Percentiles rank a stretch among this genome's conserved stretches.
Evolutionary conservation across 2,329 filamentous ascomycete species (phyloP).

Genomic region (Hypoxylon sp.): DNA sequence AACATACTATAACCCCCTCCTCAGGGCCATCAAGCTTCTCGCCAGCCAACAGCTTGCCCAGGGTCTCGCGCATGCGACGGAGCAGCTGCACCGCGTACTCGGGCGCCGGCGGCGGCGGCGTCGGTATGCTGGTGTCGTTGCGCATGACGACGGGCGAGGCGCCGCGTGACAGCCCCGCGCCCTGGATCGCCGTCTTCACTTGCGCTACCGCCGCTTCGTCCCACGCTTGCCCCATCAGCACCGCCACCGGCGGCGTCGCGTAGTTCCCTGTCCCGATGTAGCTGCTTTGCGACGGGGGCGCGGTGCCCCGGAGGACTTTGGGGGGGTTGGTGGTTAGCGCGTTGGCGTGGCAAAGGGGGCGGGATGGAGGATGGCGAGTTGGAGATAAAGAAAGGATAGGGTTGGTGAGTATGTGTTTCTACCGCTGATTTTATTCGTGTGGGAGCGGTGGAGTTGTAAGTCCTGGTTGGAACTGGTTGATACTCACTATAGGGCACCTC

Average conservation of each 20-base stretch:
- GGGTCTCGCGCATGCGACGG: constrained; percentile 23
- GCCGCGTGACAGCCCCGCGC: not conserved
- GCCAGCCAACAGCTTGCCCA: constrained; percentile 17
- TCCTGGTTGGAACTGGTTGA: not conserved
- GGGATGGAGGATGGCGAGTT: not conserved
- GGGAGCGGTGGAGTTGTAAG: not conserved
- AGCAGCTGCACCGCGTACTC: constrained; percentile 39
- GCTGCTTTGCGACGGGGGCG: constrained; percentile 37
- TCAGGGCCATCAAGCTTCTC: constrained; percentile 26
- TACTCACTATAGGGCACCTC: constrained; percentile 35
- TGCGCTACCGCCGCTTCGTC: constrained; percentile 22
- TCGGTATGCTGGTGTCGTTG: constrained; percentile 30
- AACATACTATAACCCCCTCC: constrained; percentile 35
- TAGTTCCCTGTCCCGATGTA: constrained; percentile 27
- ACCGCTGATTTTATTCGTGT: not conserved
- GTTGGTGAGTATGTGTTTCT: not conserved
- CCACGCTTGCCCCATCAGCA: constrained; percentile 40
- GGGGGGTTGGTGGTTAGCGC: not conserved
- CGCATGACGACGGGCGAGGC: constrained; percentile 31
- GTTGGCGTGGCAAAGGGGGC: not conserved
- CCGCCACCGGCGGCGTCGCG: constrained; percentile 15
- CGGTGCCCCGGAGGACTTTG: constrained; percentile 30
- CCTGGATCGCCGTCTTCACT: constrained; percentile 24
- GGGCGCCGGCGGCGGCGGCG: constrained; percentile 28
- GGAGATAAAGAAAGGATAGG: not conserved